These are phyloP conservation scores for Sclerotinia minor DNA, from an alignment of 2,329 filamentous ascomycete species.

Conservation along the genomic window DNA sequence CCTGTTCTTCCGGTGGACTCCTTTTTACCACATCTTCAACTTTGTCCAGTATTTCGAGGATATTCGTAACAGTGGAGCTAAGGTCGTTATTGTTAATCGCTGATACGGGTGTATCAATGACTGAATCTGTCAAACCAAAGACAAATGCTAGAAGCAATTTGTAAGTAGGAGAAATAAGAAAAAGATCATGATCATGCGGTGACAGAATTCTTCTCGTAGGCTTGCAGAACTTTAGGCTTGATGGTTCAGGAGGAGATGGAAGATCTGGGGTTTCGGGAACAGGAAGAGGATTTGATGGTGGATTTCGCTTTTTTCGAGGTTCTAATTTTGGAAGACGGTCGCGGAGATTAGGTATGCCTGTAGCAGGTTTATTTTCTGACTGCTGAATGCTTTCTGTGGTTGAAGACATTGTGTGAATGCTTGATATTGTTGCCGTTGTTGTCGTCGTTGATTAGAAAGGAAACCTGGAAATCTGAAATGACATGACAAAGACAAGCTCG, in stretches of 20 bases:
- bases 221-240: slow-evolving; percentile 59
- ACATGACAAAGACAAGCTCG: neutral
- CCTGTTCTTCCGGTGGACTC: slow-evolving; percentile 80
- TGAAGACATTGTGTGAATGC: slow-evolving; percentile 36
- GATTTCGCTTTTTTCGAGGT: slow-evolving; percentile 58
- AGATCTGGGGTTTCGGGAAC: slow-evolving; percentile 75
- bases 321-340: slow-evolving; percentile 66
- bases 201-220: slow-evolving; percentile 83
- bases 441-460: slow-evolving; percentile 16
- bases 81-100: slow-evolving; percentile 56
- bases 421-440: slow-evolving; percentile 11
- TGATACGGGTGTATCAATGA: slow-evolving; percentile 68
- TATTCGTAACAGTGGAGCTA: slow-evolving; percentile 60
- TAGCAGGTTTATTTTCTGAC: slow-evolving; percentile 25
- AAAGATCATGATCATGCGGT: slow-evolving; percentile 74
- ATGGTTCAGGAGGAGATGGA: slow-evolving; percentile 63
- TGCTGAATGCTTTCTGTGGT: slow-evolving; percentile 27
- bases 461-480: neutral
- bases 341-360: slow-evolving; percentile 51
- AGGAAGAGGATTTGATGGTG: slow-evolving; percentile 57
- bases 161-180: slow-evolving; percentile 74
- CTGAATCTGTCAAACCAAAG: slow-evolving; percentile 81
- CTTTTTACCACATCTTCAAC: slow-evolving; percentile 65
- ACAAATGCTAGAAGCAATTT: slow-evolving; percentile 78
- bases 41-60: slow-evolving; percentile 69